These are phyloP conservation scores for Gymnopilus dilepis DNA, from an alignment of 768 basidiomycete species.

Conservation along the genomic window DNA sequence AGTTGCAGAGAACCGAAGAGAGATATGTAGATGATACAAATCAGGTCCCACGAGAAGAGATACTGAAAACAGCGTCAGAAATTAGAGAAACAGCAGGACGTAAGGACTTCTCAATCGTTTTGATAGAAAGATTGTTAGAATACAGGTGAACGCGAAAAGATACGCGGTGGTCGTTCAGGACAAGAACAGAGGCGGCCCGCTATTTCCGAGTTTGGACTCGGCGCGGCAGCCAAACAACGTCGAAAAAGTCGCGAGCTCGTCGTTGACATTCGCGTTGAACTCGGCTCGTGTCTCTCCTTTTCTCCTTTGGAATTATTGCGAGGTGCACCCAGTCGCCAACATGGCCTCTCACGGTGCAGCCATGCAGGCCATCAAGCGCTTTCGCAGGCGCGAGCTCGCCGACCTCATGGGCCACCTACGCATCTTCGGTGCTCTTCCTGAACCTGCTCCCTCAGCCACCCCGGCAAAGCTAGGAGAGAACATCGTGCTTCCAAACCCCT, in stretches of 20 bases:
- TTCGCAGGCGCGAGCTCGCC: conserved; percentile 42
- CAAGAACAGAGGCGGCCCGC: not conserved
- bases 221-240: conserved; percentile 16
- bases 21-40: too few relatives aligned
- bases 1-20: too few relatives aligned
- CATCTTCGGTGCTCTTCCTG: conserved; percentile 43
- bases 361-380: conserved; percentile 18
- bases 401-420: conserved; percentile 40
- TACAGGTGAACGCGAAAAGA: too few relatives aligned
- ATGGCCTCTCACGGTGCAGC: conserved; percentile 12
- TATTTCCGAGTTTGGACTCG: conserved; percentile 10
- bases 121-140: too few relatives aligned
- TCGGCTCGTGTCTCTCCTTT: not conserved
- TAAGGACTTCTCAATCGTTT: too few relatives aligned
- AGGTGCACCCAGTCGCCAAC: not conserved
- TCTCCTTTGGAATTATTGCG: not conserved
- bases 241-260: conserved; percentile 19
- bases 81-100: too few relatives aligned
- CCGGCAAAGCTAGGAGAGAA: conserved; percentile 16
- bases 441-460: conserved; percentile 22
- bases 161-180: not conserved
- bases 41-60: too few relatives aligned
- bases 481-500: conserved; percentile 64
- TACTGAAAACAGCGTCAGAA: too few relatives aligned
- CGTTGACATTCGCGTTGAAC: not conserved